Conservation (phyloP, 495 filamentous ascomycete genomes). For the Daldinia decipiens region DNA sequence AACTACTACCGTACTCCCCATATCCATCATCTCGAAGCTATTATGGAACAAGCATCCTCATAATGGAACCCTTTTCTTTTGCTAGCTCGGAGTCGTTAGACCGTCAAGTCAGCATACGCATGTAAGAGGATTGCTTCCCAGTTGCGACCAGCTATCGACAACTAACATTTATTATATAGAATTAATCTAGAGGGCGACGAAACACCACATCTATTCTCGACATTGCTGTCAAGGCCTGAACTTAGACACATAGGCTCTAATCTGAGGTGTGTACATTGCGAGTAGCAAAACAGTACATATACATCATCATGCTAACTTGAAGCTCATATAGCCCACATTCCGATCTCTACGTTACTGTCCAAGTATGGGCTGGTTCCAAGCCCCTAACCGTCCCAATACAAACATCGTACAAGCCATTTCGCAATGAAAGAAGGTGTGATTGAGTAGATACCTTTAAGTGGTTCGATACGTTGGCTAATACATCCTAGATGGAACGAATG, state of each 20-base stretch:
- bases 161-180: constrained; percentile 55
- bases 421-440: constrained; percentile 67
- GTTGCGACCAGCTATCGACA: background rate
- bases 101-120: constrained; percentile 82
- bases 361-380: constrained; percentile 96
- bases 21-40: constrained; percentile 4
- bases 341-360: constrained; percentile 91
- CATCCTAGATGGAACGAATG: constrained; percentile 87
- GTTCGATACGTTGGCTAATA: constrained; percentile 35
- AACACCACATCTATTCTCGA: constrained; percentile 79
- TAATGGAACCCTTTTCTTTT: constrained; percentile 95
- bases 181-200: constrained; percentile 89
- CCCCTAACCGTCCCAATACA: constrained; percentile 90
- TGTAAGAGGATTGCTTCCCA: constrained; percentile 61
- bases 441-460: constrained; percentile 12
- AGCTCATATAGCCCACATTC: constrained; percentile 65
- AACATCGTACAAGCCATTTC: constrained; percentile 91
- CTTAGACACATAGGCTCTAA: constrained; percentile 88
- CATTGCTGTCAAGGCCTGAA: constrained; percentile 77
- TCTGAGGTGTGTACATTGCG: constrained; percentile 55
- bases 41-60: constrained; percentile 21
- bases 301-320: constrained; percentile 25
- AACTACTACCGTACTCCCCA: background rate
- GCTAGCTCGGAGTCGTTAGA: constrained; percentile 83
- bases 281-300: too few relatives aligned